Conservation (phyloP, 1,284 basidiomycete species). For the Fomitiporia mediterranea region DNA sequence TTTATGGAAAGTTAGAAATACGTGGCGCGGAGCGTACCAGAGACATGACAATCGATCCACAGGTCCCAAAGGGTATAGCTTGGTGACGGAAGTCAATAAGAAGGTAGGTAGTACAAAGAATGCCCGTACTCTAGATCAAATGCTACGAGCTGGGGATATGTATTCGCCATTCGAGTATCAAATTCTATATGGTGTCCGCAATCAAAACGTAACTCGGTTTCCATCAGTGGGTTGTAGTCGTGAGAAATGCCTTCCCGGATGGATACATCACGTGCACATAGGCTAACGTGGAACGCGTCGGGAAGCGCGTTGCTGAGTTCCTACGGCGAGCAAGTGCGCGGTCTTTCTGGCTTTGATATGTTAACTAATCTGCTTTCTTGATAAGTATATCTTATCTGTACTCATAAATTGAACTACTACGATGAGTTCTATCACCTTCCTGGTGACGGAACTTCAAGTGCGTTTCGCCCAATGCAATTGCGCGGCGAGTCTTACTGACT, state of each 20-base stretch:
- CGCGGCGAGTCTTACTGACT: background rate
- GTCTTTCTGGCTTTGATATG: too few relatives aligned
- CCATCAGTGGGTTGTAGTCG: background rate
- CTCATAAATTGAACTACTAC: background rate
- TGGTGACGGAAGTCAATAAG: constrained; percentile 1
- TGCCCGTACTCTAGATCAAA: constrained; percentile 76
- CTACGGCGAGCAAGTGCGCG: background rate
- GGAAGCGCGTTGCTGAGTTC: background rate
- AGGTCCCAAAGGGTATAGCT: constrained; percentile 84
- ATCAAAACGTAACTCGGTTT: background rate
- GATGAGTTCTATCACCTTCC: constrained; percentile 44
- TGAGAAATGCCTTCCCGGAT: background rate
- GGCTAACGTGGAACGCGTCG: background rate
- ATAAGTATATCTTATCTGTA: too few relatives aligned
- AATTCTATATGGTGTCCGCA: background rate
- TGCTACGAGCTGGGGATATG: constrained; percentile 62
- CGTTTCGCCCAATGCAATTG: background rate
- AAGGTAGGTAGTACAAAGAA: constrained; percentile 18
- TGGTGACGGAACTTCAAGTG: constrained; percentile 47
- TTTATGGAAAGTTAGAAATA: background rate
- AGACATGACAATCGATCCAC: constrained; percentile 76
- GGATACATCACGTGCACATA: background rate
- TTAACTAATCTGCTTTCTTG: too few relatives aligned
- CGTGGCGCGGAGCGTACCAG: constrained; percentile 36
- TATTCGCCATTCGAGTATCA: constrained; percentile 9